These are phyloP conservation scores for Massospora cicadina DNA, from an alignment of 371 early-diverging fungal species.

Conservation along the genomic window DNA sequence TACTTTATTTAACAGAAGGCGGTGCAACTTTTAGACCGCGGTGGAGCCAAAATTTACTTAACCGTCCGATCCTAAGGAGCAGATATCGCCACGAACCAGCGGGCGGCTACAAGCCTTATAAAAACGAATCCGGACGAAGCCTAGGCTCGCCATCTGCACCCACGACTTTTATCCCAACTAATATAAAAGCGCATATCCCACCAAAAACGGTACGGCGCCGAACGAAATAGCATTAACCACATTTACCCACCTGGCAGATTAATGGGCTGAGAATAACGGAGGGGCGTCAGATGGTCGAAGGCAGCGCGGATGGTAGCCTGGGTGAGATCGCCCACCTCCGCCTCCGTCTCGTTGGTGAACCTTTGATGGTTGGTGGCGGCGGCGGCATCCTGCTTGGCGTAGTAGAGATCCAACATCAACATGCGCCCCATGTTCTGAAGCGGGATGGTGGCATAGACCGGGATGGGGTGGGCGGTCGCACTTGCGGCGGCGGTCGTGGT, in stretches of 20 bases:
- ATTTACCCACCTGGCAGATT: slow-evolving; percentile 35
- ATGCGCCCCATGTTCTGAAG: slow-evolving; percentile 86
- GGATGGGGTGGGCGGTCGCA: slow-evolving; percentile 20
- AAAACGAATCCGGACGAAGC: too few relatives aligned
- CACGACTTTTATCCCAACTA: too few relatives aligned
- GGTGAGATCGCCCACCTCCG: slow-evolving; percentile 42
- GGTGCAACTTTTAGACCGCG: too few relatives aligned
- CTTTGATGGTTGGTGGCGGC: background rate
- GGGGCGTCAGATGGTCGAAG: slow-evolving; percentile 59
- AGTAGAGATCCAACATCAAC: slow-evolving; percentile 57
- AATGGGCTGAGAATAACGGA: slow-evolving; percentile 87
- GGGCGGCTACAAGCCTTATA: too few relatives aligned
- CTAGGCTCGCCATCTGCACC: too few relatives aligned
- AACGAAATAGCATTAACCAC: too few relatives aligned
- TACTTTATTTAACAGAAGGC: too few relatives aligned
- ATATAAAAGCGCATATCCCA: too few relatives aligned
- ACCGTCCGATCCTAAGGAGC: too few relatives aligned
- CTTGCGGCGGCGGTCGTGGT: slow-evolving; percentile 19
- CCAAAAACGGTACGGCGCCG: too few relatives aligned
- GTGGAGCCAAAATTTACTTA: too few relatives aligned
- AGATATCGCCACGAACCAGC: too few relatives aligned
- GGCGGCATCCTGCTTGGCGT: slow-evolving; percentile 27
- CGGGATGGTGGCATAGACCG: slow-evolving; percentile 85
- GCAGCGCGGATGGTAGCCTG: slow-evolving; percentile 61
- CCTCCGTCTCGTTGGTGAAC: slow-evolving; percentile 17